Conservation (phyloP, 1,139 yeast genomes). For the Meyerozyma elateridarum region DNA sequence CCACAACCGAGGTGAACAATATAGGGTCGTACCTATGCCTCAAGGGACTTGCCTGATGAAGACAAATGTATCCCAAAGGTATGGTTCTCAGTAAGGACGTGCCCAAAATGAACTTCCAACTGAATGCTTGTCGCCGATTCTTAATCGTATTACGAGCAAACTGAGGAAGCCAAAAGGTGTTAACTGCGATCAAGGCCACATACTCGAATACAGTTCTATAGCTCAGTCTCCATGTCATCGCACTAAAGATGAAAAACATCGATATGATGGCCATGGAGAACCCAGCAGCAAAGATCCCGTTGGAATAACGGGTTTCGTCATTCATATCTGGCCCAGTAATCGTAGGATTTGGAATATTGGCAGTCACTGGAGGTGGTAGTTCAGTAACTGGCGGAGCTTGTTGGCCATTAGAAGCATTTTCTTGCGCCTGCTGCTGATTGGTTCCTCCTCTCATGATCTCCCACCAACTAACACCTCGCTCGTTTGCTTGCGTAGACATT, state of each 20-base stretch:
- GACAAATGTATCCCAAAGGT: slow-evolving; percentile 62
- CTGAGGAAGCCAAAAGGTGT: slow-evolving; percentile 91
- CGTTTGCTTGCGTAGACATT: slow-evolving; percentile 69
- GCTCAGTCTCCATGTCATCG: slow-evolving; percentile 60
- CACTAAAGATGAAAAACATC: slow-evolving; percentile 53
- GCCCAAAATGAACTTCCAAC: slow-evolving; percentile 68
- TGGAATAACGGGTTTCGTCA: slow-evolving; percentile 56
- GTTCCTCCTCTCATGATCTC: slow-evolving; percentile 51
- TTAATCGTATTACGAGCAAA: slow-evolving; percentile 71
- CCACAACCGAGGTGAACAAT: slow-evolving; percentile 38
- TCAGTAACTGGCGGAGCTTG: slow-evolving; percentile 13
- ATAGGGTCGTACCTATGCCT: slow-evolving; percentile 54
- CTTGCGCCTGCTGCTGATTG: slow-evolving; percentile 8
- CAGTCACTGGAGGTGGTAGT: slow-evolving; percentile 5
- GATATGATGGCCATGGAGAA: slow-evolving; percentile 56
- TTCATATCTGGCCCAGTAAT: slow-evolving; percentile 12
- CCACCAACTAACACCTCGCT: slow-evolving; percentile 60
- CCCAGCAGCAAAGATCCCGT: slow-evolving; percentile 58
- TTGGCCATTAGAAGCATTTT: no score
- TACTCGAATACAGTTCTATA: slow-evolving; percentile 58
- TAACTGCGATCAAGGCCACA: slow-evolving; percentile 43
- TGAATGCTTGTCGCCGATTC: slow-evolving; percentile 63
- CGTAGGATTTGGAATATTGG: slow-evolving; percentile 6
- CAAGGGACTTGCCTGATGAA: slow-evolving; percentile 37
- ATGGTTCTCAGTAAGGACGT: slow-evolving; percentile 56